Evolutionary conservation across 352 stramenopile genomes (phyloP), one percentile per base, ranked within the genome.

Genomic region (Phytophthora quininea): DNA sequence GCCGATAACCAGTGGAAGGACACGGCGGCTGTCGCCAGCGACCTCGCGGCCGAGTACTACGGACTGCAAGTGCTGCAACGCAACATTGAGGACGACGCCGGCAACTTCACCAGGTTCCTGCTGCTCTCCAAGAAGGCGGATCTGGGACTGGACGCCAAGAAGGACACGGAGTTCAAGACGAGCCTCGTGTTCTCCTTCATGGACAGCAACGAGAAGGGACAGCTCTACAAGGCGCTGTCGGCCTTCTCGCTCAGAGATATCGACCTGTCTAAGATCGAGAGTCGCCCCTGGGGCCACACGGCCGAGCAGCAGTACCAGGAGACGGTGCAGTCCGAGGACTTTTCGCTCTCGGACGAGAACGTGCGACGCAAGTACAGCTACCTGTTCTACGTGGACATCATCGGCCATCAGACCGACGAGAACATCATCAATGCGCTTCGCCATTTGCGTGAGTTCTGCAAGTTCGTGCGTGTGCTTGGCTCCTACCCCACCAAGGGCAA

Each of bases 41-140:
- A 98, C 74, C 83, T 99, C 51, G 97, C 97, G 4, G 97, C 92
- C 29, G 85, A 91, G 55, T 97, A 95, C 42, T 99, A 98, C 74
- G 92, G 92, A 7, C 79, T 99, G 30, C 79, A 98, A 37, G 82
- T 97, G 46, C 73, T 98, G 31, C 86, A 74, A 38, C 61, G 66
- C 6, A 78, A 78, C 35, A 19, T 75, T 4, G 71, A 75, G 46
- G 92, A 97, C 68, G 89, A 97, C 62, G 68, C 87, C 14, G 90
- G 80, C 62, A 75, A 75, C 31, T 78, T 73, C 69, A 99, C 97
- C 27, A 90, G 97, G 35, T 99, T 99, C 71, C 72, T 93, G 67
- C 74, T 93, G 47, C 79, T 98, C 29, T 71, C 91, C 57, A 83
- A 95, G 69, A 79, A 77, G 47, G 71, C 82, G 33, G 73, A 86